A percentile compares a stretch with the other conserved stretches of the same genome.
Conservation (phyloP, 2,329 filamentous ascomycete species). For the Thermothelomyces thermophilus region DNA sequence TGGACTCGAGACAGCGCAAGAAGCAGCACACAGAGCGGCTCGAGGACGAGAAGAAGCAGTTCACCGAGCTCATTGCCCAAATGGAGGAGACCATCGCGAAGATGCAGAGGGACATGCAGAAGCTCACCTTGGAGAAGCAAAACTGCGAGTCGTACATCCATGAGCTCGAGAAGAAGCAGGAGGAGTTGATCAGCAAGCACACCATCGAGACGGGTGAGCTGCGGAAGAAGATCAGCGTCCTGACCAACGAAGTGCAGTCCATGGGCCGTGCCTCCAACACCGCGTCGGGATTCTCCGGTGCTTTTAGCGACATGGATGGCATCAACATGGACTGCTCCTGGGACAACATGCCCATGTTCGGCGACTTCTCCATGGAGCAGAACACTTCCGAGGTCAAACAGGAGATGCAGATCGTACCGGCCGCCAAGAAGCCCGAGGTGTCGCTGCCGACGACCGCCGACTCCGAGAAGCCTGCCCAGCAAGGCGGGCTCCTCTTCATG, state of each 20-base stretch:
- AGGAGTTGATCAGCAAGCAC: slow-evolving; percentile 81
- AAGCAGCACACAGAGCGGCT: slow-evolving; percentile 96
- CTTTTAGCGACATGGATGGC: slow-evolving; percentile 76
- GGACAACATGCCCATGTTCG: slow-evolving; percentile 75
- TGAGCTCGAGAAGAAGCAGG: slow-evolving; percentile 74
- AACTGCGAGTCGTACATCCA: slow-evolving; percentile 70
- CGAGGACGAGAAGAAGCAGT: slow-evolving; percentile 94
- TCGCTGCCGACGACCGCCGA: slow-evolving; percentile 37
- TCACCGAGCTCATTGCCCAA: slow-evolving; percentile 65
- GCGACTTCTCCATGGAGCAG: slow-evolving; percentile 59
- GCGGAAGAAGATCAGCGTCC: slow-evolving; percentile 83
- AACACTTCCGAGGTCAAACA: slow-evolving; percentile 48
- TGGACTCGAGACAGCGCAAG: slow-evolving; percentile 95
- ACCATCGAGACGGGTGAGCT: slow-evolving; percentile 86
- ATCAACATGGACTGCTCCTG: slow-evolving; percentile 75
- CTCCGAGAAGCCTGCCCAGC: slow-evolving; percentile 60
- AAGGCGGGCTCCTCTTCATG: slow-evolving; percentile 84
- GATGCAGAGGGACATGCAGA: slow-evolving; percentile 62
- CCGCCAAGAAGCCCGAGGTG: slow-evolving; percentile 48
- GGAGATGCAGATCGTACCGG: slow-evolving; percentile 47
- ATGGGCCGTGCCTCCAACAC: slow-evolving; percentile 59
- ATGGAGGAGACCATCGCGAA: slow-evolving; percentile 71
- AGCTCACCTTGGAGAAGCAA: slow-evolving; percentile 66
- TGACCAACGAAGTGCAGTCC: slow-evolving; percentile 65
- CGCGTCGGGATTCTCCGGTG: slow-evolving; percentile 58